These are phyloP conservation scores for Kluyveromyces wickerhamii DNA, from an alignment of 805 yeast species.

Conservation along the genomic window DNA sequence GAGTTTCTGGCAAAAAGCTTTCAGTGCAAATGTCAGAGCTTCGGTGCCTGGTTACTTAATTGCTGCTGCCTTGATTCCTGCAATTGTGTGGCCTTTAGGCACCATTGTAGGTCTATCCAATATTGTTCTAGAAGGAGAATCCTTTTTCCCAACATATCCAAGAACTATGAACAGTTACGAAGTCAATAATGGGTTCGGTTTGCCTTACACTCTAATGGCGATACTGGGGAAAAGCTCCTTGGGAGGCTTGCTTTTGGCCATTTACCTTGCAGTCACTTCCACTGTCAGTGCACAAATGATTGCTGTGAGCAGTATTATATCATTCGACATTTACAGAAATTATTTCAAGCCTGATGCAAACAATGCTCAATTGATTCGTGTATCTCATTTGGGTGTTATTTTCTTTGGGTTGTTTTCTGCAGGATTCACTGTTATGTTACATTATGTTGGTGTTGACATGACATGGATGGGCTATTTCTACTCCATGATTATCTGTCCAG, in stretches of 20 bases:
- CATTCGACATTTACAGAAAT: constrained; percentile 40
- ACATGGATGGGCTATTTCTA: constrained; percentile 28
- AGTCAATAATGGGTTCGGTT: constrained; percentile 33
- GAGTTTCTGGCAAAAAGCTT: constrained; percentile 36
- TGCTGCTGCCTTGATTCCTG: constrained; percentile 29
- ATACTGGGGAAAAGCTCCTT: constrained; percentile 38
- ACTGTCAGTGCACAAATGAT: constrained; percentile 36
- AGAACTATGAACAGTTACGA: constrained; percentile 33
- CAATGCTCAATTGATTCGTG: constrained; percentile 34
- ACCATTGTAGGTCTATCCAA: constrained; percentile 33
- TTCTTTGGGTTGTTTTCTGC: constrained; percentile 32
- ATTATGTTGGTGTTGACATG: constrained; percentile 24
- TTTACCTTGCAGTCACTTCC: constrained; percentile 36
- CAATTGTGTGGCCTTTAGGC: constrained; percentile 35
- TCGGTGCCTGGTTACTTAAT: constrained; percentile 33
- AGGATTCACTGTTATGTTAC: constrained; percentile 32
- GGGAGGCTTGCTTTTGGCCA: constrained; percentile 34
- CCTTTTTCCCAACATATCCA: constrained; percentile 30
- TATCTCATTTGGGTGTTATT: constrained; percentile 34
- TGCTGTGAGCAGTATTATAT: constrained; percentile 35
- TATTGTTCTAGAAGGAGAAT: constrained; percentile 28
- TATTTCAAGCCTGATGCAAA: constrained; percentile 33
- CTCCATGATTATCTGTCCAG: constrained; percentile 30
- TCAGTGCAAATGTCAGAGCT: constrained; percentile 31
- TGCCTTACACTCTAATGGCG: constrained; percentile 35